Conservation (phyloP, 768 basidiomycete genomes). For the Lentinula edodes region DNA sequence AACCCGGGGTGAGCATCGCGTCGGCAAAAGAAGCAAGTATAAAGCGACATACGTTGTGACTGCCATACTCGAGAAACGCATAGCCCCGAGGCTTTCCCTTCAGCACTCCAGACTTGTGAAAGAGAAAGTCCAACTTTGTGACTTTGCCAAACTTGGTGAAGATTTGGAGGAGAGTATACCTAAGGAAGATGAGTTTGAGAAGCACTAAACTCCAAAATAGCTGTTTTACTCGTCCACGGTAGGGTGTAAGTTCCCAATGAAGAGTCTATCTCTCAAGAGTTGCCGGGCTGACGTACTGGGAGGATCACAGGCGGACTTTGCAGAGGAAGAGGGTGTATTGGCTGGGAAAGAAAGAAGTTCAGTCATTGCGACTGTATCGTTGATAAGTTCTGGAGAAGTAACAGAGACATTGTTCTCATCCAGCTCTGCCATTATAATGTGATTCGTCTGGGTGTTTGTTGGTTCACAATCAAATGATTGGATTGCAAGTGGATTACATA, state of each 20-base stretch:
- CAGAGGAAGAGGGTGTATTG: not conserved
- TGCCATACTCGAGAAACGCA: constrained; percentile 85
- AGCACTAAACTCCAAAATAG: not conserved
- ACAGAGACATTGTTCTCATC: not conserved
- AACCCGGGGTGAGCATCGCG: constrained; percentile 45
- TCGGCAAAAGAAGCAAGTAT: constrained; percentile 10
- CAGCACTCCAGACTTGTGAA: constrained; percentile 85
- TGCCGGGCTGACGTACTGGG: constrained; percentile 18
- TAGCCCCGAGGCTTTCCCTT: constrained; percentile 95
- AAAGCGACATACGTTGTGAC: constrained; percentile 63
- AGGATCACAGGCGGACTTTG: not conserved
- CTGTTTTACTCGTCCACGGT: constrained; percentile 76
- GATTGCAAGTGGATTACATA: not conserved
- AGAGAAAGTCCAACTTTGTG: constrained; percentile 88
- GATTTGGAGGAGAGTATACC: constrained; percentile 83
- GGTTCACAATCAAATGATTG: no score
- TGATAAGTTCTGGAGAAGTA: not conserved
- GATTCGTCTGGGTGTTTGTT: no score
- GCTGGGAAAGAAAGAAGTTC: not conserved
- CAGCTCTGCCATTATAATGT: no score
- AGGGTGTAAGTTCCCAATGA: constrained; percentile 84
- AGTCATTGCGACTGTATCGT: not conserved
- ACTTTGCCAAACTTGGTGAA: constrained; percentile 93
- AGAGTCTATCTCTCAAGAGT: constrained; percentile 69
- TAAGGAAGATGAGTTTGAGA: constrained; percentile 21